Percentiles rank a stretch among this genome's conserved stretches.
Evolutionary conservation across 2,329 filamentous ascomycete genomes (phyloP).

Genomic region (Colletotrichum eremochloae): DNA sequence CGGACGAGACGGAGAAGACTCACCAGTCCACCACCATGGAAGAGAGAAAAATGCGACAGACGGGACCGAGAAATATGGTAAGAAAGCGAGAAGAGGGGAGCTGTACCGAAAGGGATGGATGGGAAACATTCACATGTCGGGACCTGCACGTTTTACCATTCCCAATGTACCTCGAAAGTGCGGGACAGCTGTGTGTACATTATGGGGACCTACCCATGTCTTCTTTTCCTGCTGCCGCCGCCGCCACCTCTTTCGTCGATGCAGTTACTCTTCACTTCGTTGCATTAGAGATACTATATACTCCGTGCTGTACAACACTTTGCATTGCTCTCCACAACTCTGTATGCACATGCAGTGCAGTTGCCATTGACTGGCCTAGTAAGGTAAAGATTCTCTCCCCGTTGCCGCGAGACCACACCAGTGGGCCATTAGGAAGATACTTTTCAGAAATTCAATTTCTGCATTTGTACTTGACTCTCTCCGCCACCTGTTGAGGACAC

Average conservation of each 20-base stretch:
- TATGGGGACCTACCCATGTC: conserved; percentile 14
- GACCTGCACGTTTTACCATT: conserved; percentile 1
- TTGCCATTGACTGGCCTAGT: conserved; percentile 2
- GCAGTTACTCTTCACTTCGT: not conserved
- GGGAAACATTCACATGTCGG: conserved; percentile 39
- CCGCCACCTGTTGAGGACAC: not conserved
- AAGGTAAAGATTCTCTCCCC: conserved; percentile 4
- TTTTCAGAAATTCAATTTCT: not conserved
- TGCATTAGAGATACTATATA: not conserved
- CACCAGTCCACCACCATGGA: not conserved
- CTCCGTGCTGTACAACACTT: not conserved
- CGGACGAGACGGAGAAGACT: not conserved
- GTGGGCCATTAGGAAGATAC: not conserved
- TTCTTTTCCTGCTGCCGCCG: not conserved
- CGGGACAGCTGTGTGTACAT: not conserved
- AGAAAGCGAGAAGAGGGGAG: conserved; percentile 9
- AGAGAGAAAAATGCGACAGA: not conserved
- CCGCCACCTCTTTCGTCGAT: not conserved
- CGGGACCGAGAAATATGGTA: not conserved
- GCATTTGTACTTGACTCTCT: conserved; percentile 1
- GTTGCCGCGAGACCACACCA: not conserved
- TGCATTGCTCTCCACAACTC: conserved; percentile 12
- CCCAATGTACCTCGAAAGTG: not conserved
- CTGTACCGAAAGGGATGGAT: not conserved
- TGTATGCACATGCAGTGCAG: conserved; percentile 11